Evolutionary conservation across 192 early-diverging fungal genomes (phyloP), one percentile per base, ranked within the genome.

Genomic region (Coemansia sp.): DNA sequence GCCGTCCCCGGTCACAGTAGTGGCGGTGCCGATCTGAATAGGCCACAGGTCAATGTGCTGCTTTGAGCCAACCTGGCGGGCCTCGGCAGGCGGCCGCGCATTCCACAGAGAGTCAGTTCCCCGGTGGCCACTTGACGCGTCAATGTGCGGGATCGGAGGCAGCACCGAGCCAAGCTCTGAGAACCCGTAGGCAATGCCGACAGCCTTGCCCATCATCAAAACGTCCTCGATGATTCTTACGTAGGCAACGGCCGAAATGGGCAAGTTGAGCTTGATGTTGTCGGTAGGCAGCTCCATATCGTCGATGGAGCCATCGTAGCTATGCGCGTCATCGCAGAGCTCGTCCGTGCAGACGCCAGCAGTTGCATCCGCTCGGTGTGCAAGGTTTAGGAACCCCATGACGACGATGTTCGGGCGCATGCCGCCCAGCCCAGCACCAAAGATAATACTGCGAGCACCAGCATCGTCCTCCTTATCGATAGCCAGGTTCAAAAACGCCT

Each of bases 41-140:
- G 90, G 90, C 90, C 90, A 91, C 35, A 90, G 69, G 56, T 90
- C 88, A 60, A 91, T 90, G 62, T 86, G 90, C 63, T 76, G 83
- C 16, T 31, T 53, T 53, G 28, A 18, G 11, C 21, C 51, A 9
- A 39, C 50, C 71, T 72, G 9, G 13, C 20, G 50, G 3, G 4
- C 13, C 11, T 26, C 14, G 56, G 34, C 56, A 1, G 18, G n/a
- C 55, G 51, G 59, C 9, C 39, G 59, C 24, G 60, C 51, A 21
- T 40, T 51, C 28, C 65, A 13, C 26, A 59, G n/a, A 35, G 37
- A 10, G 39, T 36, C 16, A 9, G 24, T 18, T 50, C 3, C 34
- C 4, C 36, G 56, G 3, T 7, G 39, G 13, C 40, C 36, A 50
- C 13, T 36, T 37, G 13, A 50, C 60, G 35, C 35, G 40, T 16